Conservation (phyloP, 768 basidiomycete species). For the Trametes cubensis region DNA sequence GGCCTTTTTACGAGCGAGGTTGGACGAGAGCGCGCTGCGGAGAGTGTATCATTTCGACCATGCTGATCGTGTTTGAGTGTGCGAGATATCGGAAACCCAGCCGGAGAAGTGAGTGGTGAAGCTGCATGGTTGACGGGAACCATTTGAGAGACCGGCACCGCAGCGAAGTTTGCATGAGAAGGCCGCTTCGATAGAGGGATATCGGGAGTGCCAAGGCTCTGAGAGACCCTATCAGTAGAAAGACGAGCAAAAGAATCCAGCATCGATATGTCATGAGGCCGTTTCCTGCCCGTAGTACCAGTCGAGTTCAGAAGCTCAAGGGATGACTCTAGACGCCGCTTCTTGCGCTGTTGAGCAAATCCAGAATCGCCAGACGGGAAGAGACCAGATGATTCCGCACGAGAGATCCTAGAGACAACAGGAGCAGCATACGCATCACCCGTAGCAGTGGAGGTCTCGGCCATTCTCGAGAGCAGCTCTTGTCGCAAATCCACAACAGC, state of each 20-base stretch:
- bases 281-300: not conserved
- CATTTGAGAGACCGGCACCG: too few species aligned
- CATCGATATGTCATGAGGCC: not conserved
- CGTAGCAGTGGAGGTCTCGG: not conserved
- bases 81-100: too few species aligned
- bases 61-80: too few species aligned
- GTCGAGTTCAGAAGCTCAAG: not conserved
- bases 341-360: not conserved
- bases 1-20: too few species aligned
- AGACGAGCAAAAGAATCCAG: not conserved
- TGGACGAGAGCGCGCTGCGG: too few species aligned
- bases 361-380: not conserved
- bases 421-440: too few species aligned
- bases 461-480: not conserved
- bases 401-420: not conserved
- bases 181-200: not conserved
- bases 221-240: not conserved
- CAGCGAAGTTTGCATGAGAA: too few species aligned
- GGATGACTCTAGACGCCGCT: conserved; percentile 13
- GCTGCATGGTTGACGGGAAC: too few species aligned
- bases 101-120: too few species aligned
- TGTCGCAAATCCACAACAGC: conserved; percentile 18
- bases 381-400: not conserved
- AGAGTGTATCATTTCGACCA: too few species aligned
- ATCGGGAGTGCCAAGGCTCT: not conserved